These are phyloP conservation scores for Phycomyces nitens DNA, from an alignment of 192 early-diverging fungal genomes.

Conservation along the genomic window DNA sequence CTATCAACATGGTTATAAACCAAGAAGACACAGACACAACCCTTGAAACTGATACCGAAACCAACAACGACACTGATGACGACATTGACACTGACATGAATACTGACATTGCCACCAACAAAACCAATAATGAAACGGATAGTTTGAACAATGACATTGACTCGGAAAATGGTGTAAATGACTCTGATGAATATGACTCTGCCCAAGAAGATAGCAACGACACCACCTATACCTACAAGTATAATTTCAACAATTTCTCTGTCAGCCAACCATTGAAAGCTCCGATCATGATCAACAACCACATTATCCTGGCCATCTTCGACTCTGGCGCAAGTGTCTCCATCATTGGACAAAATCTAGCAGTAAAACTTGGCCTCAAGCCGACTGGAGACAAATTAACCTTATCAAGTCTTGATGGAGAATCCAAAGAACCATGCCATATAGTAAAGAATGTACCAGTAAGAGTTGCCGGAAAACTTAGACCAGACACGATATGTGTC, in stretches of 20 bases:
- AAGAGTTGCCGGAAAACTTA: neutral
- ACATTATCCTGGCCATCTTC: neutral
- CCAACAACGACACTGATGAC: neutral
- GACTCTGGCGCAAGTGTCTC: conserved; percentile 13
- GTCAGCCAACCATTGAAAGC: neutral
- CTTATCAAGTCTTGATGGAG: neutral
- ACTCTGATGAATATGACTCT: too few species aligned
- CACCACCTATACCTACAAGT: neutral
- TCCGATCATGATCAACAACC: neutral
- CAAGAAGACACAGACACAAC: neutral
- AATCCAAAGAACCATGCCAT: neutral
- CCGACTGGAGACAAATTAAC: neutral
- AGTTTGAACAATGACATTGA: neutral
- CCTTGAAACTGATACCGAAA: neutral
- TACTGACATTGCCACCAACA: too few species aligned
- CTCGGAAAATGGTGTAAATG: neutral
- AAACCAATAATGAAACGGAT: neutral
- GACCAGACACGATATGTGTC: neutral
- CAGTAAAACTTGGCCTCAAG: neutral
- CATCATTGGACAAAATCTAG: neutral
- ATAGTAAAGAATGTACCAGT: neutral
- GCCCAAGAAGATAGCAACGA: neutral
- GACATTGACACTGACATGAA: neutral
- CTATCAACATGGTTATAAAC: neutral
- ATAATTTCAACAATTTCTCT: neutral